Conservation (phyloP, 2,329 filamentous ascomycete genomes). For the Aspergillus quadricinctus region DNA sequence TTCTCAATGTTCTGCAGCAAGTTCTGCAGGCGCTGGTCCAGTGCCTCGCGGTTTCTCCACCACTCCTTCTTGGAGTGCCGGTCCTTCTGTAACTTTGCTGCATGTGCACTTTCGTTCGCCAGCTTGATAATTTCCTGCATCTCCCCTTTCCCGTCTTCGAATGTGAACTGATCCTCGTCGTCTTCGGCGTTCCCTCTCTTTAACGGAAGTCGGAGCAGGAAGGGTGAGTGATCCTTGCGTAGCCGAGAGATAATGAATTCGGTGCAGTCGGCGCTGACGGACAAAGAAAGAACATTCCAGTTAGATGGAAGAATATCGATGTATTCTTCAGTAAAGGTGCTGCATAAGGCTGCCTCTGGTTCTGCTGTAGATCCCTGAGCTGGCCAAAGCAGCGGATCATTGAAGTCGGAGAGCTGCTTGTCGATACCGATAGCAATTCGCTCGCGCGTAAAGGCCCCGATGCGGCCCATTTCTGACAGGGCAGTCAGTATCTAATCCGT, state of each 20-base stretch:
- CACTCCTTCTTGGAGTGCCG: slow-evolving; percentile 76
- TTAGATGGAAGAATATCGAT: slow-evolving; percentile 75
- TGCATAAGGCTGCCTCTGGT: slow-evolving; percentile 43
- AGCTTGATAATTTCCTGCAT: slow-evolving; percentile 75
- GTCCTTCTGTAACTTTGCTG: slow-evolving; percentile 63
- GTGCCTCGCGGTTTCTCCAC: slow-evolving; percentile 80
- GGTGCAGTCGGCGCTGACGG: slow-evolving; percentile 72
- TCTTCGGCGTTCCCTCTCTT: slow-evolving; percentile 77
- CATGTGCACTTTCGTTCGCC: slow-evolving; percentile 81
- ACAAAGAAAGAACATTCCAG: slow-evolving; percentile 85
- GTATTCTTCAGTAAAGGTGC: slow-evolving; percentile 71
- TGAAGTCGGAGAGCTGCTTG: slow-evolving; percentile 39
- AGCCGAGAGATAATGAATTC: slow-evolving; percentile 90
- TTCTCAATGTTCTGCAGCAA: slow-evolving; percentile 83
- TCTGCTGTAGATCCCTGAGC: slow-evolving; percentile 17
- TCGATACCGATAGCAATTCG: slow-evolving; percentile 41
- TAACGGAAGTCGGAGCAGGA: slow-evolving; percentile 81
- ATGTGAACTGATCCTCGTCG: slow-evolving; percentile 75
- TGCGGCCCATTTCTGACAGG: slow-evolving; percentile 36
- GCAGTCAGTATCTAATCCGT: slow-evolving; percentile 10
- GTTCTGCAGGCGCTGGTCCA: slow-evolving; percentile 73
- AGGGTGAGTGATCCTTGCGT: slow-evolving; percentile 68
- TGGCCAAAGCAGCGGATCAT: slow-evolving; percentile 51
- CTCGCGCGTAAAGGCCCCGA: slow-evolving; percentile 39
- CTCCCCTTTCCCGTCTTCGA: slow-evolving; percentile 72